Percentiles rank a stretch among this genome's conserved stretches.
Conservation (phyloP, 106 monocot genomes). For the Chionographis japonica region DNA sequence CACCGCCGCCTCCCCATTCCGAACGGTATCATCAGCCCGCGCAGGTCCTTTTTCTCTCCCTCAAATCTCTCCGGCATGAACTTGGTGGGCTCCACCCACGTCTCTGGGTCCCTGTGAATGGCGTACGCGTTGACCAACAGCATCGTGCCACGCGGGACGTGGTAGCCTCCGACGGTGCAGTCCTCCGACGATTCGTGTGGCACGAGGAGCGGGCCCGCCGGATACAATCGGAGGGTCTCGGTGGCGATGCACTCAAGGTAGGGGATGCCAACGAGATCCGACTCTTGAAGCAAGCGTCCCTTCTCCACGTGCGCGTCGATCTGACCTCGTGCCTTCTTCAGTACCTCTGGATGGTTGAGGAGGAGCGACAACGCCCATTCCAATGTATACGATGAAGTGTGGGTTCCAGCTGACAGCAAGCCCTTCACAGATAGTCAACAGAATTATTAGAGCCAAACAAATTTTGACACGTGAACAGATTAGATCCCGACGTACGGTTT, state of each 20-base stretch:
- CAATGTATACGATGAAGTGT: conserved; percentile 22
- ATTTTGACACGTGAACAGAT: conserved; percentile 10
- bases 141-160: conserved; percentile 21
- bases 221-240: conserved; percentile 27
- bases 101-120: conserved; percentile 14
- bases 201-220: conserved; percentile 14
- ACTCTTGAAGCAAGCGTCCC: too few species aligned
- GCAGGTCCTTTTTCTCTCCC: neutral
- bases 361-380: conserved; percentile 39
- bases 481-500: conserved; percentile 4
- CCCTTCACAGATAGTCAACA: neutral
- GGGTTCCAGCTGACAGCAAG: conserved; percentile 19
- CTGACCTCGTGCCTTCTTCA: conserved; percentile 15
- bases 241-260: conserved; percentile 14
- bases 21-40: conserved; percentile 24
- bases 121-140: conserved; percentile 26
- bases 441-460: conserved; percentile 12
- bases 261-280: conserved; percentile 15
- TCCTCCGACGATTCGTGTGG: conserved; percentile 24
- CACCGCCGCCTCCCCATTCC: conserved; percentile 45
- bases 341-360: conserved; percentile 12
- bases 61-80: conserved; percentile 34
- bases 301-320: neutral
- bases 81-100: conserved; percentile 23
- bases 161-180: conserved; percentile 27